Conservation (phyloP, 345 rosid species). For the Kandelia obovata region DNA sequence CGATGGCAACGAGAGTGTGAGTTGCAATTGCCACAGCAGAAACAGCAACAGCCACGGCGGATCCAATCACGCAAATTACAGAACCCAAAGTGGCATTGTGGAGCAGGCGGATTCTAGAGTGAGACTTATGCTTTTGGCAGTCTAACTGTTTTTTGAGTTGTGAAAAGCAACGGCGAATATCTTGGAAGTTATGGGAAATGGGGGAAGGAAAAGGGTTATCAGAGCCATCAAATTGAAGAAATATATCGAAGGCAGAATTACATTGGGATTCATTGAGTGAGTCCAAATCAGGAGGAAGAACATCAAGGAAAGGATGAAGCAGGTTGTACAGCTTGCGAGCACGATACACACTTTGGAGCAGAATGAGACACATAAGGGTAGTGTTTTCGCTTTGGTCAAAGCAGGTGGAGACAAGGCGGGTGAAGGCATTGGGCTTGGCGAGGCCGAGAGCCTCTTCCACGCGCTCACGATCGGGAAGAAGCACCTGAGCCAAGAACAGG, state of each 20-base stretch:
- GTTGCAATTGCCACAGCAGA: slow-evolving; percentile 45
- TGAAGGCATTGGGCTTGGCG: slow-evolving; percentile 39
- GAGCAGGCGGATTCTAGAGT: slow-evolving; percentile 46
- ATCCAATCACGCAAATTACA: slow-evolving; percentile 49
- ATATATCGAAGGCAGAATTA: slow-evolving; percentile 41
- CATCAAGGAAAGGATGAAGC: slow-evolving; percentile 51
- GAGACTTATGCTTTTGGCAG: slow-evolving; percentile 46
- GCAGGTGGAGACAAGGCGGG: slow-evolving; percentile 52
- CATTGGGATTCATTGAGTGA: slow-evolving; percentile 43
- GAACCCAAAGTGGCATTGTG: slow-evolving; percentile 44
- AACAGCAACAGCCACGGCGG: slow-evolving; percentile 37
- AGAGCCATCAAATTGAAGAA: slow-evolving; percentile 41
- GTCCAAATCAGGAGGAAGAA: slow-evolving; percentile 43
- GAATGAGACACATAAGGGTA: slow-evolving; percentile 49
- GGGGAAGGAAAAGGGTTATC: slow-evolving; percentile 66
- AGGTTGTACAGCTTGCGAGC: slow-evolving; percentile 54
- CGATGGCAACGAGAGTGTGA: slow-evolving; percentile 51
- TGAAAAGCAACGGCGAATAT: slow-evolving; percentile 55
- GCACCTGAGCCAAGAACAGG: slow-evolving; percentile 38
- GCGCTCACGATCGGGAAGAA: slow-evolving; percentile 49
- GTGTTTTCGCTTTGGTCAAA: slow-evolving; percentile 61
- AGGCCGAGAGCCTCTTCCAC: slow-evolving; percentile 54
- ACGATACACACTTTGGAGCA: slow-evolving; percentile 40
- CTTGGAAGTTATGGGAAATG: slow-evolving; percentile 40
- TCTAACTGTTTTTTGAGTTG: slow-evolving; percentile 56